These are phyloP conservation scores for Suillus subluteus DNA, from an alignment of 768 basidiomycete species.

Conservation along the genomic window DNA sequence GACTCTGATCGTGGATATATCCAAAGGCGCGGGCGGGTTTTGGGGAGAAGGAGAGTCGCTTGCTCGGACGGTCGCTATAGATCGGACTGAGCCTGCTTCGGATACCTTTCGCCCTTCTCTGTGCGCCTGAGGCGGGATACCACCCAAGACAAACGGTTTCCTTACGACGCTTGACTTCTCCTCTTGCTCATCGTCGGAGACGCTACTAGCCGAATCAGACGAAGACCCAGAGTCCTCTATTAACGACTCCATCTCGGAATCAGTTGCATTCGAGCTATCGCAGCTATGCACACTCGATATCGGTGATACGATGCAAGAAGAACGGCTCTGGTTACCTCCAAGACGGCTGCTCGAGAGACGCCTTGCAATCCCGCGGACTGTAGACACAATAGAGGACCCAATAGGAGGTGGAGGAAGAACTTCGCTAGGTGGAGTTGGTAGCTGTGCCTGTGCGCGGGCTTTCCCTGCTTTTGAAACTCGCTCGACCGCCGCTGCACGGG, in stretches of 20 bases:
- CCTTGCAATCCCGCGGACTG: constrained; percentile 62
- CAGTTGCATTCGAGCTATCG: constrained; percentile 46
- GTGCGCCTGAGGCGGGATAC: constrained; percentile 48
- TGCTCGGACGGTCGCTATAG: constrained; percentile 39
- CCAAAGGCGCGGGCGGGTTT: constrained; percentile 16
- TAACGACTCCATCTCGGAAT: constrained; percentile 64
- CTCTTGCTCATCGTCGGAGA: constrained; percentile 49
- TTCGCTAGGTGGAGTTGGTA: constrained; percentile 47
- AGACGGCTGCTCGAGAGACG: constrained; percentile 51
- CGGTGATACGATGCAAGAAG: constrained; percentile 32
- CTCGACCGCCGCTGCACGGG: constrained; percentile 56
- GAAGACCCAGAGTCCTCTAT: constrained; percentile 67
- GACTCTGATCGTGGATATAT: constrained; percentile 29
- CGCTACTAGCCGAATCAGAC: constrained; percentile 49
- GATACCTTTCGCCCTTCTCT: constrained; percentile 44
- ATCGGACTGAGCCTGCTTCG: constrained; percentile 37
- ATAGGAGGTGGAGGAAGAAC: constrained; percentile 26
- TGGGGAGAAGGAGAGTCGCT: constrained; percentile 27
- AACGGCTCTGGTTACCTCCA: constrained; percentile 29
- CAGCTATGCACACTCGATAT: constrained; percentile 46
- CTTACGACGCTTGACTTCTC: constrained; percentile 21
- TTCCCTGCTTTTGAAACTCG: constrained; percentile 57
- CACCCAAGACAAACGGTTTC: constrained; percentile 51
- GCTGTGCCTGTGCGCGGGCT: constrained; percentile 52
- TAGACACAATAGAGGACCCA: constrained; percentile 49